phyloP scores from a whole-genome alignment of 805 yeast genomes.

The Suhomyces pyralidae region DNA sequence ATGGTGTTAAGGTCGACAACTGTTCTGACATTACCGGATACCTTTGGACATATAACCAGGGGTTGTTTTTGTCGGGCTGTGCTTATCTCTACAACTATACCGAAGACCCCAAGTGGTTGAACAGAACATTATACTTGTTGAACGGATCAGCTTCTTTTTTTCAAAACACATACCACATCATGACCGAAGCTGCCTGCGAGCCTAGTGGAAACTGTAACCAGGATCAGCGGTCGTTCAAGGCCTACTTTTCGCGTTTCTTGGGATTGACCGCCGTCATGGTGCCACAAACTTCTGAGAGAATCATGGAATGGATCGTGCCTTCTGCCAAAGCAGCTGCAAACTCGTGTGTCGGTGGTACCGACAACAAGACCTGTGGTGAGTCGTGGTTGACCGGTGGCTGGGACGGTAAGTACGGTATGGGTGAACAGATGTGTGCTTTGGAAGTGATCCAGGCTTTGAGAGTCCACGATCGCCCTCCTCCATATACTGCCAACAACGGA shows the following conservation, averaged over 20 bases:
- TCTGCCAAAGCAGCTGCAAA: constrained; percentile 50
- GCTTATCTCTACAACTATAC: constrained; percentile 81
- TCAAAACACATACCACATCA: constrained; percentile 32
- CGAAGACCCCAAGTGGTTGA: constrained; percentile 60
- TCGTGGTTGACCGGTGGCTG: constrained; percentile 56
- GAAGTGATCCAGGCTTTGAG: constrained; percentile 55
- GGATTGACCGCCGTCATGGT: constrained; percentile 71
- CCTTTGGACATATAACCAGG: constrained; percentile 89
- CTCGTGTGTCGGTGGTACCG: constrained; percentile 75
- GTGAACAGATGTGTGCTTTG: constrained; percentile 75
- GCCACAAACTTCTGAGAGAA: constrained; percentile 52
- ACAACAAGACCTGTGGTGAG: constrained; percentile 80
- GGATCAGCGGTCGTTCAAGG: constrained; percentile 92
- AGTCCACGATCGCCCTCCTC: constrained; percentile 45
- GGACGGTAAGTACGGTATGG: constrained; percentile 70
- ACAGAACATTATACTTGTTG: constrained; percentile 54
- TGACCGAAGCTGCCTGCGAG: constrained; percentile 88
- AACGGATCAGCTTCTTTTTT: constrained; percentile 58
- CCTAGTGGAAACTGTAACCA: constrained; percentile 60
- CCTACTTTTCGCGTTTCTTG: constrained; percentile 70
- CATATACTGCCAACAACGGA: constrained; percentile 61
- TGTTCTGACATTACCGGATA: constrained; percentile 58
- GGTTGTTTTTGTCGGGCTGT: constrained; percentile 71
- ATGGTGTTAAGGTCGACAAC: constrained; percentile 65
- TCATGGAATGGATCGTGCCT: constrained; percentile 42